Base-by-base conservation (phyloP, 2,329 filamentous ascomycete genomes). In the Mollisiaceae sp. region DNA sequence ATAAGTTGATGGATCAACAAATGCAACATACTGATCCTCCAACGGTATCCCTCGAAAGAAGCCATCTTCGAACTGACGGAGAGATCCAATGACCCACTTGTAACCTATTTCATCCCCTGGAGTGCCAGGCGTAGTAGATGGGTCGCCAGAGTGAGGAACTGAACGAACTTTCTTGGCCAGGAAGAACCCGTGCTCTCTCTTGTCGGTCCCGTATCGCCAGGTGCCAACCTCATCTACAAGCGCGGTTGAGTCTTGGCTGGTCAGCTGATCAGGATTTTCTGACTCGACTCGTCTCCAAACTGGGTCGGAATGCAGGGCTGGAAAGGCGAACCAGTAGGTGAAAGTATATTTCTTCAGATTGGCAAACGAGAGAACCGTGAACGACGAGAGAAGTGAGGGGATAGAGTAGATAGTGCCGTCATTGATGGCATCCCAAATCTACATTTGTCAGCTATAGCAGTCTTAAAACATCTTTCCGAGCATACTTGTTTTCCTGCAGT, bases 331-430 rank as follows among this genome's bases (percentile, higher is more conserved):
- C 89, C 96, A 97, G 79, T 98, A 98, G n/a, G 91, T 93, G 77
- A 98, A 97, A 69, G 90, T 92, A 81, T 98, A 98, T 76, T 96
- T 97, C 78, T 99, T 99, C 39, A 99, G 85, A 76, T 99, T 94
- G 68, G 95, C 94, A 77, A 92, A 99, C 18, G 93, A 97, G 55
- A 98, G 87, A 65, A 96, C 88, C 32, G 92, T 86, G 77, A 97
- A 98, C 8, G 92, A 95, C 4, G 93, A 89, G 20, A 99, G 87
- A 1, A 98, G 85, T 4, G 94, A 97, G 2, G 95, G 95, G 59
- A 94, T 92, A 11, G 93, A 95, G 79, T 97, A 98, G 72, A 99
- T 97, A 47, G 92, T 96, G 65, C 94, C 94, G 79, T 99, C 95
- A 71, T 93, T 90, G 75, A 99, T 97, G 32, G 95, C 94, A 78